Percentiles rank a stretch among this genome's conserved stretches.
Evolutionary conservation across 306 rosid genomes (phyloP).

Genomic region (Casuarina cunninghamiana): DNA sequence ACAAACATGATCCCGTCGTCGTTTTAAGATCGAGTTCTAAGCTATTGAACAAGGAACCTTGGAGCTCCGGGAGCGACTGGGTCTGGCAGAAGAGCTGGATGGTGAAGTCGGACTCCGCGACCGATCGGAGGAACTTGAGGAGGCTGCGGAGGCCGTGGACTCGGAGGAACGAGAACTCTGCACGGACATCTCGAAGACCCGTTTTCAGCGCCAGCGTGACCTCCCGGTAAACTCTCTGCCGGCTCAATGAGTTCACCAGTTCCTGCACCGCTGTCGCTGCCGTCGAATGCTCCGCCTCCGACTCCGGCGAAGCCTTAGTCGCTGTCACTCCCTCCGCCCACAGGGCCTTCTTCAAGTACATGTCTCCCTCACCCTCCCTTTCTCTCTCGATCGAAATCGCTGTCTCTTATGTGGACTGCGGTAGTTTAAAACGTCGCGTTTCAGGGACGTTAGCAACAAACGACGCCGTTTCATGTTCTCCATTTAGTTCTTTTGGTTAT

Average conservation of each 20-base stretch:
- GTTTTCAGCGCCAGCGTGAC: conserved; percentile 77
- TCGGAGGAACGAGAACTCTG: conserved; percentile 89
- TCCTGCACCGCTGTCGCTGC: conserved; percentile 41
- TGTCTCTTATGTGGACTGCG: not conserved
- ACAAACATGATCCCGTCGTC: not conserved
- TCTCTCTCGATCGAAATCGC: not conserved
- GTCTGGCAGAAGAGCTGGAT: conserved; percentile 61
- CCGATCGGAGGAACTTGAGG: conserved; percentile 81
- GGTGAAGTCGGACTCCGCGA: conserved; percentile 69
- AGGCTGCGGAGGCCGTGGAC: conserved; percentile 75
- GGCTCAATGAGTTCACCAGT: conserved; percentile 59
- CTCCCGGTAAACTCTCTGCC: conserved; percentile 71
- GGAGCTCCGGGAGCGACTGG: conserved; percentile 72
- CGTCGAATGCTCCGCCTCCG: conserved; percentile 29
- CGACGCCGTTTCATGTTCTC: not conserved
- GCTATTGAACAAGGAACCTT: conserved; percentile 41
- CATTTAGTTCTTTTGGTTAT: no score
- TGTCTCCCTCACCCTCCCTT: conserved; percentile 15
- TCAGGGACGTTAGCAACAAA: not conserved
- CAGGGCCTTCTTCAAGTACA: conserved; percentile 73
- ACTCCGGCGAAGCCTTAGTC: conserved; percentile 32
- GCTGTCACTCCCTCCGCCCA: conserved; percentile 60
- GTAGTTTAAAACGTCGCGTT: not conserved
- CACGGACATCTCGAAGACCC: conserved; percentile 76
- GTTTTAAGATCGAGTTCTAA: not conserved